A percentile compares a stretch with the other conserved stretches of the same genome.
Evolutionary conservation across 768 basidiomycete species (phyloP).

Genomic region (Leucogyrophana mollusca): DNA sequence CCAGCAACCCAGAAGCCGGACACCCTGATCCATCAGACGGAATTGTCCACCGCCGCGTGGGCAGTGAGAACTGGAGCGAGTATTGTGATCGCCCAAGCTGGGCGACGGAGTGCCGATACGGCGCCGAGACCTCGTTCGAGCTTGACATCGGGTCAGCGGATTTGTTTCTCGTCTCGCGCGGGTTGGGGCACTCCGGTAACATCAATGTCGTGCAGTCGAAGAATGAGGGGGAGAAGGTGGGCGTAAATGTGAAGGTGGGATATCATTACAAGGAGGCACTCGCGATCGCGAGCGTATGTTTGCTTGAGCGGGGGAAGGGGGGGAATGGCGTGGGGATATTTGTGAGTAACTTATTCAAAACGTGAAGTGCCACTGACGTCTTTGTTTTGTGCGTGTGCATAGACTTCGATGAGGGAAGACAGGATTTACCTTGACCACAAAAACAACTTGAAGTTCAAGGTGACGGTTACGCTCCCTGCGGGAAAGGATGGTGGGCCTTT

Average conservation of each 20-base stretch:
- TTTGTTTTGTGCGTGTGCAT: too few species aligned
- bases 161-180: conserved; percentile 30
- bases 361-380: too few species aligned
- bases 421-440: conserved; percentile 28
- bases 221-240: conserved; percentile 23
- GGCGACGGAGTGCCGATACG: conserved; percentile 21
- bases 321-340: conserved; percentile 33
- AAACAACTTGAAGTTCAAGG: conserved; percentile 32
- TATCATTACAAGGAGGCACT: conserved; percentile 17
- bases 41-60: conserved; percentile 11
- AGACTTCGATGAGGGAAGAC: not conserved
- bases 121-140: conserved; percentile 24
- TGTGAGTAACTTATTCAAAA: conserved; percentile 17
- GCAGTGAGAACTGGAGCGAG: conserved; percentile 19
- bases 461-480: conserved; percentile 38
- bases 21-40: conserved; percentile 1
- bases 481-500: conserved; percentile 18
- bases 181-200: conserved; percentile 23
- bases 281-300: conserved; percentile 29
- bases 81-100: too few species aligned
- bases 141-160: conserved; percentile 30
- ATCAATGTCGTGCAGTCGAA: conserved; percentile 29
- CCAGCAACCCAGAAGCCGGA: too few species aligned
- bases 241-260: conserved; percentile 26
- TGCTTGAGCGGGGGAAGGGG: conserved; percentile 19